A percentile compares a stretch with the other conserved stretches of the same genome.
phyloP scores from a whole-genome alignment of 805 yeast genomes.

The Ogataea chonburiensis region DNA sequence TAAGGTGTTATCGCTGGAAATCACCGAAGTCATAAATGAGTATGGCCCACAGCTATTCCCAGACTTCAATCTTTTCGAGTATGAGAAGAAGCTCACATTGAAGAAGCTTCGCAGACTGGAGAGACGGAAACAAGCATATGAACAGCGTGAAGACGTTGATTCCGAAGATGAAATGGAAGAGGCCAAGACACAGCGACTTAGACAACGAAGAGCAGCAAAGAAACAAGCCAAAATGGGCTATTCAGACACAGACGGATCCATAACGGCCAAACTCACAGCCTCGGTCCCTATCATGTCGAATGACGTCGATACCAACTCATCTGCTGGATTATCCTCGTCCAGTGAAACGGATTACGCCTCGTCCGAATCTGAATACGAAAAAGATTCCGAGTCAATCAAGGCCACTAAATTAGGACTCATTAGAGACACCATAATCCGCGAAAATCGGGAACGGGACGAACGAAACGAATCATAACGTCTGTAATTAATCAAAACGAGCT shows the following conservation, averaged over 20 bases:
- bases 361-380: slow-evolving; percentile 22
- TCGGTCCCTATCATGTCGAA: slow-evolving; percentile 55
- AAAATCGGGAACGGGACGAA: slow-evolving; percentile 29
- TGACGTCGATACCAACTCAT: slow-evolving; percentile 34
- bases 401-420: slow-evolving; percentile 20
- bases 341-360: slow-evolving; percentile 29
- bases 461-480: slow-evolving; percentile 4
- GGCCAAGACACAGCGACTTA: slow-evolving; percentile 44
- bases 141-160: slow-evolving; percentile 22
- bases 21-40: slow-evolving; percentile 75
- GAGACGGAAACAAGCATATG: slow-evolving; percentile 26
- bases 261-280: slow-evolving; percentile 44
- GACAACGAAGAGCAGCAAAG: slow-evolving; percentile 40
- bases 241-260: slow-evolving; percentile 21
- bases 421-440: slow-evolving; percentile 31
- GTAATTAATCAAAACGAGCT: slow-evolving; percentile 32
- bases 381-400: slow-evolving; percentile 6
- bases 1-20: slow-evolving; percentile 60
- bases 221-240: slow-evolving; percentile 29
- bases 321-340: slow-evolving; percentile 32
- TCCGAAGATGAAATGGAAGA: slow-evolving; percentile 51
- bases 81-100: slow-evolving; percentile 39
- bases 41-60: slow-evolving; percentile 86
- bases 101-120: slow-evolving; percentile 30
- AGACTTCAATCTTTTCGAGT: slow-evolving; percentile 64